These are phyloP conservation scores for Flaveria trinervia DNA, from an alignment of 129 eudicot genomes.

Conservation along the genomic window DNA sequence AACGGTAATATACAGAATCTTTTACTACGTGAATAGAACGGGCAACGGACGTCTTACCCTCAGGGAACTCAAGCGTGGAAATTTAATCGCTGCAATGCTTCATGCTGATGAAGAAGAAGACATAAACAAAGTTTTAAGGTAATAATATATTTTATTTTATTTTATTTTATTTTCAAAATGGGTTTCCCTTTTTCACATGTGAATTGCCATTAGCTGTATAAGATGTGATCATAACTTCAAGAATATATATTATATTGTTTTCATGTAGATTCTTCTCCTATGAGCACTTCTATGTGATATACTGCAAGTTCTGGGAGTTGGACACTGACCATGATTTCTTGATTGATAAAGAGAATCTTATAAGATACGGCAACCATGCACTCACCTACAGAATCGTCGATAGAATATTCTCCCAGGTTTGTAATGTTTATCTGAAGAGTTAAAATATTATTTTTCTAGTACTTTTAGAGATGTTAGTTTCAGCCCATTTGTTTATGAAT, in stretches of 20 bases:
- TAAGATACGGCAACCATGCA: constrained; percentile 70
- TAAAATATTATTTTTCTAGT: not conserved
- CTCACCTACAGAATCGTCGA: constrained; percentile 74
- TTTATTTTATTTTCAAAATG: not conserved
- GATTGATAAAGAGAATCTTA: constrained; percentile 73
- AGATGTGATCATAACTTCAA: not conserved
- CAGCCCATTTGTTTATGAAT: not conserved
- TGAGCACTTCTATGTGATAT: constrained; percentile 70
- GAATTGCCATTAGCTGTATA: not conserved
- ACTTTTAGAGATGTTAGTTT: constrained; percentile 11
- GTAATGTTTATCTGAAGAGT: constrained; percentile 2
- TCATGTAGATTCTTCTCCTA: constrained; percentile 61
- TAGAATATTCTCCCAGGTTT: constrained; percentile 72
- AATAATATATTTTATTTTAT: not conserved
- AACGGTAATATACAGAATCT: constrained; percentile 76
- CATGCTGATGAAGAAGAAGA: constrained; percentile 82
- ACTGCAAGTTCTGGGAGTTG: constrained; percentile 79
- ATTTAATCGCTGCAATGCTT: constrained; percentile 59
- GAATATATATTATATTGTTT: not conserved
- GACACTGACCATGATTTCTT: constrained; percentile 77
- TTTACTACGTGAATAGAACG: constrained; percentile 62
- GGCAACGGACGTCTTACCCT: constrained; percentile 72
- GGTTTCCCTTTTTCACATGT: not conserved
- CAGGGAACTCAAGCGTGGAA: constrained; percentile 62
- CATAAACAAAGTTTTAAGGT: constrained; percentile 72